Percentiles rank a stretch among this genome's conserved stretches.
phyloP scores from a whole-genome alignment of 2,329 filamentous ascomycete genomes.

The Fusarium newnesense region DNA sequence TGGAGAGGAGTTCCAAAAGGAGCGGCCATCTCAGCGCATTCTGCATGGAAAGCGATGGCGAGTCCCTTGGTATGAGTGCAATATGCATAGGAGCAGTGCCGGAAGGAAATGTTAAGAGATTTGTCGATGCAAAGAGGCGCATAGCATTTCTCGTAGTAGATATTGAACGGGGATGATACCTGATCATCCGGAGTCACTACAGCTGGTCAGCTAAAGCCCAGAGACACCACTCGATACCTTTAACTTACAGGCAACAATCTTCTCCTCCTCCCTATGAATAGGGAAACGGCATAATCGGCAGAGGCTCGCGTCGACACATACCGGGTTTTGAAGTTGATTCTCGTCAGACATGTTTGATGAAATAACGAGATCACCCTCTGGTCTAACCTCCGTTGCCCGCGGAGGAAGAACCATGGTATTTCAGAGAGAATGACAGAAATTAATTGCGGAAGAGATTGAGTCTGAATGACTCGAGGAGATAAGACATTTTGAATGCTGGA shows the following conservation, averaged over 20 bases:
- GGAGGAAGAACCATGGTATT: not conserved
- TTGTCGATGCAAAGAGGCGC: not conserved
- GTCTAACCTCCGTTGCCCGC: not conserved
- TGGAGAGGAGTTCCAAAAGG: not conserved
- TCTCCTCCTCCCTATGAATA: not conserved
- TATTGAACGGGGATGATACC: not conserved
- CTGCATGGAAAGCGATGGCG: not conserved
- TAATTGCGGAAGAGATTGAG: not conserved
- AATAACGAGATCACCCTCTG: not conserved
- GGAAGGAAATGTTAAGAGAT: not conserved
- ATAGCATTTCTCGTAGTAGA: not conserved
- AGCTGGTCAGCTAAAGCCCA: fast-evolving
- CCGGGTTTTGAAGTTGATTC: constrained; percentile 13
- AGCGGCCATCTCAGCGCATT: not conserved
- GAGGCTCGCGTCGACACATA: constrained; percentile 2
- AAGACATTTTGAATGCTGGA: not conserved
- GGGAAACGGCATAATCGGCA: constrained; percentile 10
- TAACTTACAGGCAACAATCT: not conserved
- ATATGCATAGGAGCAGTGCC: not conserved
- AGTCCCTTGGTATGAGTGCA: not conserved
- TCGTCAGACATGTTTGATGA: not conserved
- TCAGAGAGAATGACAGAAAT: fast-evolving
- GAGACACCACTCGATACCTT: fast-evolving
- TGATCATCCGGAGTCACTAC: not conserved
- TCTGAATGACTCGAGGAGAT: not conserved